A percentile compares a stretch with the other conserved stretches of the same genome.
Conservation (phyloP, 345 rosid genomes). For the Angophora floribunda region DNA sequence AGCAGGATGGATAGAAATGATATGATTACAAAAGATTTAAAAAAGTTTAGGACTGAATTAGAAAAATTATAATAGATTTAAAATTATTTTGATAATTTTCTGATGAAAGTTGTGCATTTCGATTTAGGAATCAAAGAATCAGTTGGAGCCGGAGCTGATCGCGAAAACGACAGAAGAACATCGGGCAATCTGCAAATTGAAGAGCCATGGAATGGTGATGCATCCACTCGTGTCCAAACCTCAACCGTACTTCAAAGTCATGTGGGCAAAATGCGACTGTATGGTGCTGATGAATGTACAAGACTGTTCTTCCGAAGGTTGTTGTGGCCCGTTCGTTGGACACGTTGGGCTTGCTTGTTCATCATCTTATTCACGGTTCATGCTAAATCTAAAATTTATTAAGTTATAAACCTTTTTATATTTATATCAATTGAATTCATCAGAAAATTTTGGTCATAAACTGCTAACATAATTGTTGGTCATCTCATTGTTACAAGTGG, state of each 20-base stretch:
- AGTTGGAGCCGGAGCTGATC: background rate
- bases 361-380: background rate
- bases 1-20: too few relatives aligned
- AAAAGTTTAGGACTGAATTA: too few relatives aligned
- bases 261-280: background rate
- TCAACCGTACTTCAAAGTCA: background rate
- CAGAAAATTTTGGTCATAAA: too few relatives aligned
- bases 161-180: background rate
- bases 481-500: fast-evolving
- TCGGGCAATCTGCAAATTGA: background rate
- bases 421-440: too few relatives aligned
- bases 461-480: too few relatives aligned
- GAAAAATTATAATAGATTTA: too few relatives aligned
- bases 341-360: background rate
- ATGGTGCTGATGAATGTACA: too few relatives aligned
- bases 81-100: too few relatives aligned
- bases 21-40: too few relatives aligned
- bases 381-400: background rate
- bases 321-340: background rate
- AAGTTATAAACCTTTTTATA: too few relatives aligned
- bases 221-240: background rate
- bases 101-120: background rate
- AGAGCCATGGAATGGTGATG: background rate
- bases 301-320: too few relatives aligned
- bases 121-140: background rate